Percentiles rank a stretch among this genome's conserved stretches.
phyloP scores from a whole-genome alignment of 2,329 filamentous ascomycete genomes.

The Hawksworthiomyces lignivorus region DNA sequence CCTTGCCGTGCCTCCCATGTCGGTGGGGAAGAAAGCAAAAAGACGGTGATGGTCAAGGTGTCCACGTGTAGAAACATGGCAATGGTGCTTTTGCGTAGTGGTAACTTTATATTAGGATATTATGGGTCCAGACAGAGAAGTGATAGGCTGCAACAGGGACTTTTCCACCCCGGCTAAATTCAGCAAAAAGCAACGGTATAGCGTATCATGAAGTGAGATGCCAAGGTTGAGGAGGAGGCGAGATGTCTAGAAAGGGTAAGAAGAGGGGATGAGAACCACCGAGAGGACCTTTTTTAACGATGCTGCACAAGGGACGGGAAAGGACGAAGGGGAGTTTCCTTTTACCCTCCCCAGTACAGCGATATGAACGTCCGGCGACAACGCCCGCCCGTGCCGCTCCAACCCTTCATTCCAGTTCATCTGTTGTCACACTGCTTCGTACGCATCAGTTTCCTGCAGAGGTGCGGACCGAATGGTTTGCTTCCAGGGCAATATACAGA shows the following conservation, averaged over 20 bases:
- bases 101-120: not conserved
- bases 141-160: not conserved
- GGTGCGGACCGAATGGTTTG: constrained; percentile 6
- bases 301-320: too few relatives aligned
- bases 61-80: too few relatives aligned
- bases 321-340: too few relatives aligned
- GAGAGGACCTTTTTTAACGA: not conserved
- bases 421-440: too few relatives aligned
- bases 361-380: constrained; percentile 2
- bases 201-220: too few relatives aligned
- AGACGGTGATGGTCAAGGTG: too few relatives aligned
- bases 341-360: too few relatives aligned
- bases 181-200: too few relatives aligned
- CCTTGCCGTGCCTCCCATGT: not conserved
- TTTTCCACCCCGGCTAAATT: constrained; percentile 5
- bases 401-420: not conserved
- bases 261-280: not conserved
- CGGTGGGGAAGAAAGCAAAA: not conserved
- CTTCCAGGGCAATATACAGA: constrained; percentile 1
- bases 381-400: constrained; percentile 5
- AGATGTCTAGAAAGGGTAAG: not conserved
- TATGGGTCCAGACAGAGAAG: not conserved
- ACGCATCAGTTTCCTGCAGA: too few relatives aligned
- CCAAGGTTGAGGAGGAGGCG: not conserved
- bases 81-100: too few relatives aligned